phyloP scores from a whole-genome alignment of 2,329 filamentous ascomycete genomes.

The Sclerotinia sclerotiorum region DNA sequence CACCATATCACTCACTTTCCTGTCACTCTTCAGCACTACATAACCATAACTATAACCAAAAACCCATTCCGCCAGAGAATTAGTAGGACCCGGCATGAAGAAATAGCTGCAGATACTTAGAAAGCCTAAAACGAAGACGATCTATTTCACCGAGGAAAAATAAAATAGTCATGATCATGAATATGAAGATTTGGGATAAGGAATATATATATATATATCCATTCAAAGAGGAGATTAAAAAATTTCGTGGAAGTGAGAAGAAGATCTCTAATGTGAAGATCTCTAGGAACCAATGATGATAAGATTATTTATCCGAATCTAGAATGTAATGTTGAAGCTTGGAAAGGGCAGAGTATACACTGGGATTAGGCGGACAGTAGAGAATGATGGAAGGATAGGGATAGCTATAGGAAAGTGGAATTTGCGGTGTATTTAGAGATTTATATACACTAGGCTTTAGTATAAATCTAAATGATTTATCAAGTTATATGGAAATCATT shows the following conservation, averaged over 20 bases:
- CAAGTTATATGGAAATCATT: too few relatives aligned
- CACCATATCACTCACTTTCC: accelerated
- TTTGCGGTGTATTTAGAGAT: too few relatives aligned
- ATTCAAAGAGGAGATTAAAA: background rate
- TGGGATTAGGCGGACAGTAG: too few relatives aligned
- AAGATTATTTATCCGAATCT: too few relatives aligned
- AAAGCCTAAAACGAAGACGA: background rate
- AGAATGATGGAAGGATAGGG: background rate
- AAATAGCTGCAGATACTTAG: background rate
- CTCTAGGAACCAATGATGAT: background rate
- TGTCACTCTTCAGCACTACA: background rate
- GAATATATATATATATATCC: background rate
- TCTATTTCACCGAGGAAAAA: background rate
- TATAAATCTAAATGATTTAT: too few relatives aligned
- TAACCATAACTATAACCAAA: background rate
- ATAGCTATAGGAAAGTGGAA: background rate
- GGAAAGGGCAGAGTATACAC: accelerated
- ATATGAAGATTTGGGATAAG: background rate
- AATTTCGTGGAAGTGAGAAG: too few relatives aligned
- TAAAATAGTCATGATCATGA: accelerated
- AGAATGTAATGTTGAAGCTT: background rate
- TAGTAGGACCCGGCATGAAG: background rate
- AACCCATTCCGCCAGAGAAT: accelerated
- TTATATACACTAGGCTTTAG: too few relatives aligned
- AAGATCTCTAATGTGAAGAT: accelerated